These are phyloP conservation scores for Thalassia testudinum DNA, from an alignment of 116 monocot genomes.

Conservation along the genomic window DNA sequence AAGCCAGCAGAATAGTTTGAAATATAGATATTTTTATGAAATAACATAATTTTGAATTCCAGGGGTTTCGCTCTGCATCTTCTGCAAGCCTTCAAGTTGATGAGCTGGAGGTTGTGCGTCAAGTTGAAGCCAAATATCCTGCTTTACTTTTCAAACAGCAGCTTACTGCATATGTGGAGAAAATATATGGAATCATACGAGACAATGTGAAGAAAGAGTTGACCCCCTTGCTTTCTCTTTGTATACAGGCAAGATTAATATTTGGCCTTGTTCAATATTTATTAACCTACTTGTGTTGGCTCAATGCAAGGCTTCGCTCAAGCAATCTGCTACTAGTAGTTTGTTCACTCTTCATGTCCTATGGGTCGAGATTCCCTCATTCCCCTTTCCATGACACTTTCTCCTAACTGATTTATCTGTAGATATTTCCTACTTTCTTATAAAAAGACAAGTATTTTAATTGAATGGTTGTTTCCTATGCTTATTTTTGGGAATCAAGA, in stretches of 20 bases:
- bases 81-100: slow-evolving; percentile 52
- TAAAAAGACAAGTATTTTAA: no score
- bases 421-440: no score
- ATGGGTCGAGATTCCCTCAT: no score
- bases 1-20: not conserved
- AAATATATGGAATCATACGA: slow-evolving; percentile 75
- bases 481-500: no score
- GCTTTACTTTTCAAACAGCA: slow-evolving; percentile 87
- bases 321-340: no score
- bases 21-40: not conserved
- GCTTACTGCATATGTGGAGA: slow-evolving; percentile 70
- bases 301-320: no score
- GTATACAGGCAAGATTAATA: slow-evolving; percentile 54
- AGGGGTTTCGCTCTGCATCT: slow-evolving; percentile 73
- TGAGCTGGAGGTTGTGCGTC: slow-evolving; percentile 36
- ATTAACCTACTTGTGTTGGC: no score
- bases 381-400: no score
- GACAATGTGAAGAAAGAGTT: slow-evolving; percentile 76
- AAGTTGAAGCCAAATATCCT: slow-evolving; percentile 69
- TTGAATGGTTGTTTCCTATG: no score
- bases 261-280: no score
- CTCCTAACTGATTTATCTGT: no score
- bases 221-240: slow-evolving; percentile 37
- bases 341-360: no score
- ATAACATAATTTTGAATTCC: not conserved